Evolutionary conservation across 2,329 filamentous ascomycete species (phyloP), one percentile per base, ranked within the genome.

Genomic region (Annulohypoxylon truncatum): DNA sequence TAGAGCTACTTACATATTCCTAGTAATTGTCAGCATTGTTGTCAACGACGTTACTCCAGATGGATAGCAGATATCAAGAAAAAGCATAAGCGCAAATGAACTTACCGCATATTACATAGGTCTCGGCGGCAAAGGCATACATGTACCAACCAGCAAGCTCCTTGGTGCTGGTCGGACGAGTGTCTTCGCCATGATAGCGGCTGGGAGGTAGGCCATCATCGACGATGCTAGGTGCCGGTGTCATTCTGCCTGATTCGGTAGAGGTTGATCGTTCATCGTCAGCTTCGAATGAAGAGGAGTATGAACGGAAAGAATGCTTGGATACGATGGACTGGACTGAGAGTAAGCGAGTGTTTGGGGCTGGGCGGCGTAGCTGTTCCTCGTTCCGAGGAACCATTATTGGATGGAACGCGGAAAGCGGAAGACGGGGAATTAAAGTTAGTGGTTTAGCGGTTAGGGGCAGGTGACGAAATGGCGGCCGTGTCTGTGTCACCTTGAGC

Each of bases 61-160:
- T n/a, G n/a, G n/a, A 40, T 26, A 26, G 50, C 15, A 13, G 4
- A 44, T 5, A 56, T 35, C 9, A 31, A 20, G 20, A 40, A 56
- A 7, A 31, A 24, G 7, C 46, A 26, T 46, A n/a, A 22, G 18
- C 13, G 47, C 12, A n/a, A 26, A n/a, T 10, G n/a, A 57, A 82
- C 89, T 77, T 79, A 92, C 94, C 95, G 79, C 96, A 98, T 61
- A 98, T 92, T 13, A 96, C 93, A 78, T 97, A 98, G 57, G 96
- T 95, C 82, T 99, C 96, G 18, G 95, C 94, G 22, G 96, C 96
- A 85, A 97, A 98, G 42, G 92, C 92, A 82, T 98, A 98, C 77
- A 91, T 91, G 80, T 98, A 99, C 92, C 96, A 99, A 73, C 95
- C 96, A 38, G 89, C 84, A 65, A 98, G 86, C 85, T 99, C 96